These are phyloP conservation scores for Alternaria metachromatica DNA, from an alignment of 2,329 filamentous ascomycete species.

Conservation along the genomic window DNA sequence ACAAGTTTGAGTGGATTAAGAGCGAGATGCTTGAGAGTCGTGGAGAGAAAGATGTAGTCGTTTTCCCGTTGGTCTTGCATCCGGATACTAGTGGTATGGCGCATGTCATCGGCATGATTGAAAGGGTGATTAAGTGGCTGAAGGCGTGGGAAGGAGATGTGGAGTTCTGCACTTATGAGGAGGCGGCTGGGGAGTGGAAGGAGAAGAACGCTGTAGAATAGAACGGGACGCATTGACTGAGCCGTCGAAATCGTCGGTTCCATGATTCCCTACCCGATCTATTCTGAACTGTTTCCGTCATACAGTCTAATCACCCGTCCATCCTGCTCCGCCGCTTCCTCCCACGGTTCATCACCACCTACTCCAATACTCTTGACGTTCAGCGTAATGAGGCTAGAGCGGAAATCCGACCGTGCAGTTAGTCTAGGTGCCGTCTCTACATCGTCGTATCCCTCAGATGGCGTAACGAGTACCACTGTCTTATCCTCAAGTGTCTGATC, in stretches of 20 bases:
- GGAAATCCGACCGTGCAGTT: neutral
- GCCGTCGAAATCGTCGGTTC: too few relatives aligned
- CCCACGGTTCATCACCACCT: neutral
- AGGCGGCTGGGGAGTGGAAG: slow-evolving; percentile 53
- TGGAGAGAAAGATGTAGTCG: slow-evolving; percentile 42
- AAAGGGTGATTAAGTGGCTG: slow-evolving; percentile 60
- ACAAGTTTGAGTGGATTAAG: slow-evolving; percentile 63
- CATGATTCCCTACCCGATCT: neutral
- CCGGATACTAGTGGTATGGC: slow-evolving; percentile 67
- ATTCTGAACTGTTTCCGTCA: neutral
- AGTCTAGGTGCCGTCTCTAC: neutral
- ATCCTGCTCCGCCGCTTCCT: neutral
- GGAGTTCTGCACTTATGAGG: slow-evolving; percentile 54
- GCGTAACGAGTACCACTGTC: neutral
- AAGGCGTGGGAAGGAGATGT: slow-evolving; percentile 54
- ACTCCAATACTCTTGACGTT: neutral
- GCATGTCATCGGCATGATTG: slow-evolving; percentile 65
- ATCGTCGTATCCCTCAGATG: neutral
- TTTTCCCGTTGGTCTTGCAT: slow-evolving; percentile 63
- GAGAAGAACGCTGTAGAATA: slow-evolving; percentile 19
- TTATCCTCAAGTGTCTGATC: neutral
- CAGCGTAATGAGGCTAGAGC: neutral
- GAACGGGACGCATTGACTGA: too few relatives aligned
- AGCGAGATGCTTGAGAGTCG: slow-evolving; percentile 47
- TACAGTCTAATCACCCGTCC: neutral